Percentiles rank a stretch among this genome's conserved stretches.
These are phyloP conservation scores for Zymoseptoria pseudotritici DNA, from an alignment of 2,329 filamentous ascomycete species.

Conservation along the genomic window DNA sequence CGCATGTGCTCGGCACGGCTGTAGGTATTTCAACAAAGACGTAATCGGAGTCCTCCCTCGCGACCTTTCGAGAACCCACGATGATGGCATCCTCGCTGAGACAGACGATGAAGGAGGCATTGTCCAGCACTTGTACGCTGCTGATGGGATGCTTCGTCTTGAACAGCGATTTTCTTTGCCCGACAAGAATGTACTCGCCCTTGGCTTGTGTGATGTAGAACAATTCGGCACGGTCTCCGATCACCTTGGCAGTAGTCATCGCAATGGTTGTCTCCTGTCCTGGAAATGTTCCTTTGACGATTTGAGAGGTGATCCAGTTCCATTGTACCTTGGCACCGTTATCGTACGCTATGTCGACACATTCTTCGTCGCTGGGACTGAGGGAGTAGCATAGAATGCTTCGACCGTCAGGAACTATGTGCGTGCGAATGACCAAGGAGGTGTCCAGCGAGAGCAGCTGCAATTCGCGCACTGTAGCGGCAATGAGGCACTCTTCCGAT, in stretches of 20 bases:
- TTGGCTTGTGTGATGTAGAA: slow-evolving; percentile 14
- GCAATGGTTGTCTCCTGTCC: slow-evolving; percentile 13
- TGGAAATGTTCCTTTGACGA: slow-evolving; percentile 13
- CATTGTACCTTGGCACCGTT: slow-evolving; percentile 47
- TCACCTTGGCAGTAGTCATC: slow-evolving; percentile 8
- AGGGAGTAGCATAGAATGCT: slow-evolving; percentile 46
- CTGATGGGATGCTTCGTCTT: slow-evolving; percentile 29
- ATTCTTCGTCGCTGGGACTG: slow-evolving; percentile 44
- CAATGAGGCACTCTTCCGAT: slow-evolving; percentile 22
- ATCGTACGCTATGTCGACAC: slow-evolving; percentile 46
- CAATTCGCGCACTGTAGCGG: slow-evolving; percentile 25
- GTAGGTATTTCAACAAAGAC: slow-evolving; percentile 48
- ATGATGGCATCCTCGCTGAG: slow-evolving; percentile 50
- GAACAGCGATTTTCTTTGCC: slow-evolving; percentile 33
- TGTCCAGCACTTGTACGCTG: slow-evolving; percentile 39
- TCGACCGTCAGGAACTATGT: slow-evolving; percentile 48
- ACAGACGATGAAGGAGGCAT: slow-evolving; percentile 54
- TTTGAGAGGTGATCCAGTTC: slow-evolving; percentile 40
- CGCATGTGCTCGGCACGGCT: slow-evolving; percentile 58
- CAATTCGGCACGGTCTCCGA: slow-evolving; percentile 4
- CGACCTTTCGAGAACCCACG: slow-evolving; percentile 47
- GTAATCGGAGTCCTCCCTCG: slow-evolving; percentile 31
- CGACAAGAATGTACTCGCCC: slow-evolving; percentile 26
- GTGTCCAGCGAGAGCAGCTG: slow-evolving; percentile 59
- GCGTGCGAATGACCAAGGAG: slow-evolving; percentile 69